Conservation (phyloP, 1,284 basidiomycete species). For the Rugosomyces carneus region DNA sequence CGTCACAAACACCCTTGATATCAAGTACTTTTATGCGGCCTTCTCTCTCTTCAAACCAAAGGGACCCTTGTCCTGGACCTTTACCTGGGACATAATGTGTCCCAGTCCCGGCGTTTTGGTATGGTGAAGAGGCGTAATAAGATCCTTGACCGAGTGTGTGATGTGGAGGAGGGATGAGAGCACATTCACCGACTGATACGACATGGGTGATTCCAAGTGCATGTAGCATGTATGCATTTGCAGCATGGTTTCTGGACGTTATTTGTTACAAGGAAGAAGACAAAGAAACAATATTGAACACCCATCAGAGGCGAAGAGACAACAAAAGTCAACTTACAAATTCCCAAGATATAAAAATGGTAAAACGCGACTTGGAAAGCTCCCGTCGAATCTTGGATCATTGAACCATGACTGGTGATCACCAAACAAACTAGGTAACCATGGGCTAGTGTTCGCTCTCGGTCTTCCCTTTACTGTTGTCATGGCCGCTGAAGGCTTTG, state of each 20-base stretch:
- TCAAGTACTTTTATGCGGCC: conserved; percentile 86
- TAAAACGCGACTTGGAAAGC: conserved; percentile 90
- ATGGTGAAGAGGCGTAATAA: conserved; percentile 8
- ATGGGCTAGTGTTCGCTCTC: conserved; percentile 63
- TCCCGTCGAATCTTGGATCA: conserved; percentile 88
- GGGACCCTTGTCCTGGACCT: conserved; percentile 58
- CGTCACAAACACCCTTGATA: conserved; percentile 87
- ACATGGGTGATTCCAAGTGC: conserved; percentile 97
- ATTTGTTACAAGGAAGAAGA: conserved; percentile 1
- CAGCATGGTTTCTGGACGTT: conserved; percentile 73
- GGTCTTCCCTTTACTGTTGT: conserved; percentile 39
- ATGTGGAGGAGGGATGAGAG: conserved; percentile 65
- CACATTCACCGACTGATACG: conserved; percentile 94
- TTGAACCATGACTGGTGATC: conserved; percentile 90
- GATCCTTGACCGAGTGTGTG: conserved; percentile 22
- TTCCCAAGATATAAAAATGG: conserved; percentile 96
- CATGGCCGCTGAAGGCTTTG: conserved; percentile 1
- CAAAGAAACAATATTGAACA: not conserved
- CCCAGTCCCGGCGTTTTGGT: conserved; percentile 23
- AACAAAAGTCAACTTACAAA: conserved; percentile 49
- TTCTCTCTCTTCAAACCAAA: conserved; percentile 83
- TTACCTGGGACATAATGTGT: conserved; percentile 39
- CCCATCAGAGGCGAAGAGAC: conserved; percentile 8
- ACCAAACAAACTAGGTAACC: conserved; percentile 53
- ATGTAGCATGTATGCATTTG: conserved; percentile 93